Base-by-base conservation (phyloP, 768 basidiomycete genomes). In the Favolaschia claudopus region DNA sequence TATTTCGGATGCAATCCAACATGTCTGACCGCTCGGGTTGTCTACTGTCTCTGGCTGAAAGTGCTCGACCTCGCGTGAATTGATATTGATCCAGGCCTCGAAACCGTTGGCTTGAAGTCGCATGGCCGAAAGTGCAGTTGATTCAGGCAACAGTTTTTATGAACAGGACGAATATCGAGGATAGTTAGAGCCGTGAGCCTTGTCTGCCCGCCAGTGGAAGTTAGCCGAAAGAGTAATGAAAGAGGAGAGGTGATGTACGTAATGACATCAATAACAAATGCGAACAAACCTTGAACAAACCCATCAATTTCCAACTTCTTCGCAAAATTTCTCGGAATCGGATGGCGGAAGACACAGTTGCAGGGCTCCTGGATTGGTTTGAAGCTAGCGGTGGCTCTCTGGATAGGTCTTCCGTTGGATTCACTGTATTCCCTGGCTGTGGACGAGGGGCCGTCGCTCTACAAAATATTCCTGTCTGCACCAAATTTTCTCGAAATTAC, bases 361-460 rank as follows among this genome's bases (percentile, higher is more conserved):
- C 60, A 49, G 63, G 56, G 4, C 85, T 89, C 57, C 34, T 86
- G 12, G 43, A 62, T n/a, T 92, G 90, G 90, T 91, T 91, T 69
- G 72, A 77, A 60, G 50, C 69, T 0, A 75, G 82, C 53, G 74
- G 80, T 42, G 89, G 87, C 0, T 62, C 57, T 5, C 33, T 90
- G n/a, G 87, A 91, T 59, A 37, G 60, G 0, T 51, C 66, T 36
- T 69, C 73, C 3, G 77, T 89, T 63, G 84, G 79, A 22, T 75
- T 87, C 57, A 72, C 69, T 2, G 70, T 66, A 15, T 77, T 90
- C 33, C 75, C 82, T 4, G 84, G 79, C 37, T 83, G 83, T 38
- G 92, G 93, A 32, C 83, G 89, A 22, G 93, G 95, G 24, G 89
- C 84, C 1, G 73, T 93, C 29, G 95, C 95, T 0, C 68, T 92